Base-by-base conservation (phyloP, 2,329 filamentous ascomycete genomes). In the Calonectria crousiana region DNA sequence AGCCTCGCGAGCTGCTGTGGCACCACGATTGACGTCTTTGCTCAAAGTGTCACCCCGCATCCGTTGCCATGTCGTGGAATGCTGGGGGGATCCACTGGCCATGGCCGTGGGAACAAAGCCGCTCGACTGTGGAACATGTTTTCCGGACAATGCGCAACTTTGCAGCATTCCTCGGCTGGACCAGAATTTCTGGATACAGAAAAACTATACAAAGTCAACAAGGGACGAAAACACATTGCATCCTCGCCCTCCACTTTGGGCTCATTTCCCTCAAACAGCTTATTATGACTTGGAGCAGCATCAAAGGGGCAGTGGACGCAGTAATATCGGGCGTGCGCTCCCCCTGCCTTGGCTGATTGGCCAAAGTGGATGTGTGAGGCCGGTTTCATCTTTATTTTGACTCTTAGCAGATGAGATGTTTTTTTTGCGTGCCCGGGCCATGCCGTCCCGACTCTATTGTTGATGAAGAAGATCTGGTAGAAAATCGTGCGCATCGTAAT, bases 361-460 rank as follows among this genome's bases (percentile, higher is more conserved):
- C 36, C 68, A 65, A 69, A 53, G n/a, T 16, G 30, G 41, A 49
- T 18, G 65, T 56, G 64, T 68, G 69, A 75, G 53, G 28, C n/a
- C 18, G 23, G 75, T 76, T 75, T 76, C 75, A 75, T 67, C 65
- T 76, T 70, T 30, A 74, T 67, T 58, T 28, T 60, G 41, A 56
- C 49, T 47, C 64, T 64, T 36, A 51, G 53, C 14, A 60, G 56
- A 62, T 51, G 65, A 49, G 44, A 71, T 53, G 49, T 53, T 60
- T 64, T 60, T 64, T 66, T 67, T 68, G 69, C n/a, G 58, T 36
- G 32, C 49, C 69, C 44, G 30, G 34, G 66, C 58, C 68, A 69
- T 64, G 60, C 44, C 56, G 71, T 71, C 52, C 52, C 32, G 23
- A 41, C 41, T 41, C 26, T 67, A 10, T 23, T 47, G 64, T 58